These are phyloP conservation scores for Botrytis porri DNA, from an alignment of 2,329 filamentous ascomycete species.

Conservation along the genomic window DNA sequence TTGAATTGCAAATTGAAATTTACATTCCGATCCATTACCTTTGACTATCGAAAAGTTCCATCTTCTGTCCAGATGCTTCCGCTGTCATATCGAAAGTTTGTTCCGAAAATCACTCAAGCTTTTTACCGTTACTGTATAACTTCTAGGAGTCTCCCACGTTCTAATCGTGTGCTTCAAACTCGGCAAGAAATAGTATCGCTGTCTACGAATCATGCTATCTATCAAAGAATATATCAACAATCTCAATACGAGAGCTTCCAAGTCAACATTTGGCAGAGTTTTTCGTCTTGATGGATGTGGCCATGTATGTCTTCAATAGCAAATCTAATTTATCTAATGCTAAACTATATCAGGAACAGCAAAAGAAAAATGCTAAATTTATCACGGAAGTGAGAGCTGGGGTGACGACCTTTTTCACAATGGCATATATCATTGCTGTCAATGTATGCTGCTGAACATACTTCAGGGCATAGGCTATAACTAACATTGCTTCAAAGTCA, in stretches of 20 bases:
- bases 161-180: slow-evolving; percentile 22
- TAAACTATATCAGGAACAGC: slow-evolving; percentile 51
- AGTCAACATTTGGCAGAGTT: slow-evolving; percentile 53
- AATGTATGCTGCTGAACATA: slow-evolving; percentile 46
- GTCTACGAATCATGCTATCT: slow-evolving; percentile 12
- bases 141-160: slow-evolving; percentile 26
- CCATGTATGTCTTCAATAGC: slow-evolving; percentile 52
- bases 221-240: slow-evolving; percentile 16
- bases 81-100: slow-evolving; percentile 19
- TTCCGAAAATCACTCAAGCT: slow-evolving; percentile 3
- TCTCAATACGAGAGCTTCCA: slow-evolving; percentile 42
- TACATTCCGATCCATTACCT: slow-evolving; percentile 18
- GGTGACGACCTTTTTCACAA: slow-evolving; percentile 74
- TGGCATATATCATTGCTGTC: slow-evolving; percentile 82
- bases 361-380: slow-evolving; percentile 67
- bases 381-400: slow-evolving; percentile 77
- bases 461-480: neutral
- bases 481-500: slow-evolving; percentile 49
- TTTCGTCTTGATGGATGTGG: slow-evolving; percentile 67
- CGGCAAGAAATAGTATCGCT: neutral
- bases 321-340: neutral
- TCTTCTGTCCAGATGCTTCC: slow-evolving; percentile 16
- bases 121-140: slow-evolving; percentile 25
- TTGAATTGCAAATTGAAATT: slow-evolving; percentile 2
- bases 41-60: neutral